Conservation (phyloP, 192 early-diverging fungal genomes). For the Backusella luteola region DNA sequence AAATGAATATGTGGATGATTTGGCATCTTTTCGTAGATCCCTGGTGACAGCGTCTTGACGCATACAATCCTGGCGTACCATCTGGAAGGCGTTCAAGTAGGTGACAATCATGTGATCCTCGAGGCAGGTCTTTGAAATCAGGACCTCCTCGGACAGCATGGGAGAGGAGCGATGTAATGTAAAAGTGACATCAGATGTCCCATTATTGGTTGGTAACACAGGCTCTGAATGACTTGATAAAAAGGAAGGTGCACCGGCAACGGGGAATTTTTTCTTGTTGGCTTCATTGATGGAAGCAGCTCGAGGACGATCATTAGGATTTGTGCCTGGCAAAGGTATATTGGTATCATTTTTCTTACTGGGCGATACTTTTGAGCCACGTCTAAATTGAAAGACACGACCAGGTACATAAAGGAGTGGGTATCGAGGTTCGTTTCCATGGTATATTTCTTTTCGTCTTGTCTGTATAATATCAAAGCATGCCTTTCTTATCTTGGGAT, state of each 20-base stretch:
- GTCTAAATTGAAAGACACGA: constrained; percentile 33
- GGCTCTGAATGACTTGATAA: constrained; percentile 16
- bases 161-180: constrained; percentile 28
- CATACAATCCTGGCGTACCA: constrained; percentile 24
- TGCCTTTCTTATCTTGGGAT: constrained; percentile 22
- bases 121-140: constrained; percentile 33
- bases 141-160: constrained; percentile 32
- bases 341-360: not conserved
- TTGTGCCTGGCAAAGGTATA: not conserved
- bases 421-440: constrained; percentile 24
- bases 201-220: not conserved
- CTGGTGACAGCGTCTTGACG: not conserved
- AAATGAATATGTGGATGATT: constrained; percentile 3
- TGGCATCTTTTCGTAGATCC: not conserved
- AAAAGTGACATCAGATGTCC: constrained; percentile 16
- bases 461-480: constrained; percentile 37
- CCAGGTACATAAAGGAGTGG: constrained; percentile 38
- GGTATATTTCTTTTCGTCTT: constrained; percentile 32
- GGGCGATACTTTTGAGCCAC: not conserved
- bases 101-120: constrained; percentile 42
- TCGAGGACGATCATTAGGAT: not conserved
- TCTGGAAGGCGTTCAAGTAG: constrained; percentile 34
- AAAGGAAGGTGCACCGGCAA: constrained; percentile 7
- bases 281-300: not conserved
- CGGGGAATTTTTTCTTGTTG: not conserved